Percentiles rank a stretch among this genome's conserved stretches.
phyloP scores from a whole-genome alignment of 768 basidiomycete species.

The Termitomyces sp. region DNA sequence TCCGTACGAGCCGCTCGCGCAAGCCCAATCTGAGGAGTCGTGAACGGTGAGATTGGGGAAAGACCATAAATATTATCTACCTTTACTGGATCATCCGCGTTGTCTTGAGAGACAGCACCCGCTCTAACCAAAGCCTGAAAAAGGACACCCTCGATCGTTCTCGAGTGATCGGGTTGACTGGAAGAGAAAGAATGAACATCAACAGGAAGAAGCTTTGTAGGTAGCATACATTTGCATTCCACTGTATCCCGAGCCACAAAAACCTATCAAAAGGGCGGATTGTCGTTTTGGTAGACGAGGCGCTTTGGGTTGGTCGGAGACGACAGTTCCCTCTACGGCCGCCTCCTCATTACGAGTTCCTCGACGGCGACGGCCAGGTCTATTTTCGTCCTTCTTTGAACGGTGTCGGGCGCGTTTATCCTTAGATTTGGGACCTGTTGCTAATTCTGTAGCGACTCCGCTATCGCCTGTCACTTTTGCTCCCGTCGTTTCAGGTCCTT shows the following conservation, averaged over 20 bases:
- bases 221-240: conserved; percentile 92
- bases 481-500: neutral
- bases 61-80: conserved; percentile 30
- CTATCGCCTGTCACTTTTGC: neutral
- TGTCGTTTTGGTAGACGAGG: conserved; percentile 76
- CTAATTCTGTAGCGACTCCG: neutral
- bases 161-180: conserved; percentile 63
- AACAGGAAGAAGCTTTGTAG: neutral
- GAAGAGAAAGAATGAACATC: conserved; percentile 3
- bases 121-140: conserved; percentile 86
- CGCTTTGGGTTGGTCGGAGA: conserved; percentile 33
- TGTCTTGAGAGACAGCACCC: conserved; percentile 93
- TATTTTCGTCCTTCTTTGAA: conserved; percentile 33
- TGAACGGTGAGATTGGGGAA: neutral
- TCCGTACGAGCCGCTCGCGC: conserved; percentile 93
- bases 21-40: conserved; percentile 60
- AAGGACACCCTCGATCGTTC: conserved; percentile 86
- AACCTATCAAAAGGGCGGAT: conserved; percentile 82
- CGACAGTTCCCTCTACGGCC: conserved; percentile 17
- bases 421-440: neutral
- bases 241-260: conserved; percentile 86
- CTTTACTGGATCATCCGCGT: conserved; percentile 87
- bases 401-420: conserved; percentile 15
- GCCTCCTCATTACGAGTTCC: conserved; percentile 34
- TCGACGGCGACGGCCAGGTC: conserved; percentile 35